These are phyloP conservation scores for Porcisia deanei DNA, from an alignment of 208 protist genomes.

Conservation along the genomic window DNA sequence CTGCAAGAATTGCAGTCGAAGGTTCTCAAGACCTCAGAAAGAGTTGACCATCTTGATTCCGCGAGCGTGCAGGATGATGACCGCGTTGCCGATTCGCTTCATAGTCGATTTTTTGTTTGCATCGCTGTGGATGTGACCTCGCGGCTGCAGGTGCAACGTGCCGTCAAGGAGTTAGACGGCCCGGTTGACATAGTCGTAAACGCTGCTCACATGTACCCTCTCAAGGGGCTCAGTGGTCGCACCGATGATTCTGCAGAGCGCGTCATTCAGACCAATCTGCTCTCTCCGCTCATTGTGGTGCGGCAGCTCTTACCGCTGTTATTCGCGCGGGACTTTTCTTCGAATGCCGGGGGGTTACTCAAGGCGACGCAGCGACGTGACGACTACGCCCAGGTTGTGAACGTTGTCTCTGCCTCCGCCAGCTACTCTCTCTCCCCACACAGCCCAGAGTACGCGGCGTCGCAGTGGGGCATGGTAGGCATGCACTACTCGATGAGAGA, in stretches of 20 bases:
- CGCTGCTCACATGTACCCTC: slow-evolving; percentile 32
- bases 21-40: slow-evolving; percentile 12
- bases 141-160: slow-evolving; percentile 50
- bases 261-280: slow-evolving; percentile 40
- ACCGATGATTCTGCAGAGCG: slow-evolving; percentile 51
- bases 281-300: slow-evolving; percentile 39
- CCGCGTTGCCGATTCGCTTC: neutral
- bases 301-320: slow-evolving; percentile 38
- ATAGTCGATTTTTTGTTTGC: slow-evolving; percentile 5
- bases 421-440: slow-evolving; percentile 23
- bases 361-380: slow-evolving; percentile 8
- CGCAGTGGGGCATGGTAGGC: slow-evolving; percentile 54
- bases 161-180: slow-evolving; percentile 36
- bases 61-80: neutral
- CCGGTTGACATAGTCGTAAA: slow-evolving; percentile 54
- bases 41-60: neutral
- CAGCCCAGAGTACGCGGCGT: slow-evolving; percentile 51
- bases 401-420: slow-evolving; percentile 32
- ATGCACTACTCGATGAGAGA: slow-evolving; percentile 55
- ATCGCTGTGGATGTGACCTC: slow-evolving; percentile 42
- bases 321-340: slow-evolving; percentile 1
- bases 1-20: slow-evolving; percentile 53
- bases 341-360: neutral
- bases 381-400: slow-evolving; percentile 38
- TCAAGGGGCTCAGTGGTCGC: slow-evolving; percentile 41